phyloP scores from a whole-genome alignment of 495 filamentous ascomycete species.

The Aspergillus ellipticus region DNA sequence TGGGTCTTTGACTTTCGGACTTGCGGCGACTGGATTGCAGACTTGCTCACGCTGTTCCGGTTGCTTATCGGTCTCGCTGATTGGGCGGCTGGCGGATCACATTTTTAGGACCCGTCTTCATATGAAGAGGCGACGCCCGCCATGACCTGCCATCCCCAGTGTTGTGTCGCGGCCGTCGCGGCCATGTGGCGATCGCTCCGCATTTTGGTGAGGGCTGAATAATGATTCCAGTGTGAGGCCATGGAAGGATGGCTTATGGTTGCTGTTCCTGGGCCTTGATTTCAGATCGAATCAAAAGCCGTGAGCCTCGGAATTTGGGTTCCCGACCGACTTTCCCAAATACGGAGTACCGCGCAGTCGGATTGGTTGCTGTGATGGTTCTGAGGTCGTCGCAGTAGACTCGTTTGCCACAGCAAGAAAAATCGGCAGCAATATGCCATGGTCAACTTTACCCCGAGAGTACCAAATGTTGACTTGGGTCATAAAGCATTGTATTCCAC shows the following conservation, averaged over 20 bases:
- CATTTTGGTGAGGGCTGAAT: neutral
- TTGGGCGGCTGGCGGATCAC: neutral
- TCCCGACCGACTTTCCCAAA: neutral
- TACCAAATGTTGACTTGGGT: no score
- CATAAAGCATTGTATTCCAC: no score
- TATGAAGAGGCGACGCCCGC: neutral
- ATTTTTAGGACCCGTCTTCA: neutral
- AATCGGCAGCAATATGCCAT: no score
- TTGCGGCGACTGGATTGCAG: neutral
- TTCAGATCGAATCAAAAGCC: constrained; percentile 4
- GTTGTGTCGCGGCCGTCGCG: neutral
- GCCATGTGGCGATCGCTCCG: constrained; percentile 4
- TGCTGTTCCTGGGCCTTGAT: neutral
- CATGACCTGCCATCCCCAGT: neutral
- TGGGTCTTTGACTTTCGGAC: neutral
- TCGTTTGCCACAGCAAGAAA: no score
- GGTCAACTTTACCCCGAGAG: no score
- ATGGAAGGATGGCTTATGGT: neutral
- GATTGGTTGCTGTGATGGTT: no score
- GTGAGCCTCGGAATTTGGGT: constrained; percentile 15
- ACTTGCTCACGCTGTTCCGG: neutral
- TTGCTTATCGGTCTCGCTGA: neutral
- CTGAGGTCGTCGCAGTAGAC: no score
- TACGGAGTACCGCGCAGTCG: neutral
- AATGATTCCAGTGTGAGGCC: no score